Evolutionary conservation across 2,329 filamentous ascomycete genomes (phyloP).

Genomic region (Dactylellina drechsleri): DNA sequence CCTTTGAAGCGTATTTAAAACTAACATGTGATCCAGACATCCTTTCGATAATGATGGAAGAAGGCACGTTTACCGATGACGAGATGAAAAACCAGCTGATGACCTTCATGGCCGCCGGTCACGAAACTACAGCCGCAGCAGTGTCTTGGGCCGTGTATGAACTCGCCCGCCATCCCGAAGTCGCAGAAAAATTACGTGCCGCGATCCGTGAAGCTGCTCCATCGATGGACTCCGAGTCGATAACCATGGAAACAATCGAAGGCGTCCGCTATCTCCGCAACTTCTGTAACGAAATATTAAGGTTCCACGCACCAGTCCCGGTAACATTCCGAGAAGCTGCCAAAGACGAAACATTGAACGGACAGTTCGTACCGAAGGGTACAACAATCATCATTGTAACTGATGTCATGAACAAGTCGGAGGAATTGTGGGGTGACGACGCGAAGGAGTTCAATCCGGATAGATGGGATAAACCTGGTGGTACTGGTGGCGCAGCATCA

Average conservation of each 20-base stretch:
- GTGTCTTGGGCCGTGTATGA: conserved; percentile 80
- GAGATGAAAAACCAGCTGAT: conserved; percentile 88
- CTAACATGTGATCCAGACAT: conserved; percentile 68
- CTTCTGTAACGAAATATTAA: conserved; percentile 79
- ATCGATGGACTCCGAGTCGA: conserved; percentile 61
- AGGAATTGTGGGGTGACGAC: conserved; percentile 78
- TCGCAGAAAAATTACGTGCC: conserved; percentile 73
- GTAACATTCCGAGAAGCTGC: conserved; percentile 74
- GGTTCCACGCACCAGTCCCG: conserved; percentile 77
- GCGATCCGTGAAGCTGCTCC: conserved; percentile 74
- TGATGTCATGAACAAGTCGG: conserved; percentile 75
- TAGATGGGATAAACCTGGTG: conserved; percentile 70
- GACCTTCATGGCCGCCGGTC: conserved; percentile 83
- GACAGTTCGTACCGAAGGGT: conserved; percentile 74
- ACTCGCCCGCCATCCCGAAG: conserved; percentile 72
- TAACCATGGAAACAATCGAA: conserved; percentile 62
- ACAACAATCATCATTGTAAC: conserved; percentile 74
- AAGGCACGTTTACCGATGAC: conserved; percentile 73
- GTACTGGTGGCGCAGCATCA: conserved; percentile 73
- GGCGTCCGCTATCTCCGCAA: conserved; percentile 86
- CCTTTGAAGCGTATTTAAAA: background rate
- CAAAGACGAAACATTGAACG: conserved; percentile 73
- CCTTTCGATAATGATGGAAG: conserved; percentile 76
- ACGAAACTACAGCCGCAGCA: conserved; percentile 70
- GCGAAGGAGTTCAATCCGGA: conserved; percentile 81